Conservation (phyloP, 2,329 filamentous ascomycete genomes). For the Colletotrichum sp. region DNA sequence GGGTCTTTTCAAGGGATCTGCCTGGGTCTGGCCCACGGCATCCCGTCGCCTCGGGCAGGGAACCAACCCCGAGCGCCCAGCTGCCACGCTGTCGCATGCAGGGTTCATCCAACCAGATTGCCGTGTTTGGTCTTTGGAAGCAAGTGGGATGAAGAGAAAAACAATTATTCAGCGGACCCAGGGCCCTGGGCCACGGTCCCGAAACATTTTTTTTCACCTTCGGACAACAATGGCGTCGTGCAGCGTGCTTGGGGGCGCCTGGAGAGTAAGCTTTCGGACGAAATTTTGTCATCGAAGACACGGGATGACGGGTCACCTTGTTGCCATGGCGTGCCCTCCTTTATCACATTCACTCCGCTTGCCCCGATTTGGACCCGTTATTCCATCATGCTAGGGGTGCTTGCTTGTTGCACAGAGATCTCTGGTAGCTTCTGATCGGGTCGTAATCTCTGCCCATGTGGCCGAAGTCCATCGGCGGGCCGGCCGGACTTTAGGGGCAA, state of each 20-base stretch:
- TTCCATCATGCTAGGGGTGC: neutral
- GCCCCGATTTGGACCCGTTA: neutral
- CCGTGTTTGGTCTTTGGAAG: neutral
- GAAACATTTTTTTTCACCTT: neutral
- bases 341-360: neutral
- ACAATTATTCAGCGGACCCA: neutral
- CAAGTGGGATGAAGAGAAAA: neutral
- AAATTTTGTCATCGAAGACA: neutral
- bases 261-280: neutral
- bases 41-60: constrained; percentile 2
- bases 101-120: neutral
- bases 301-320: neutral
- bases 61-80: neutral
- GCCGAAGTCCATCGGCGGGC: neutral
- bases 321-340: neutral
- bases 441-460: neutral
- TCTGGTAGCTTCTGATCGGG: neutral
- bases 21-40: neutral
- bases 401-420: neutral
- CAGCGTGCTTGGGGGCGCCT: neutral
- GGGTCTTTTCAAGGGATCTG: neutral
- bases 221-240: neutral
- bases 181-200: neutral
- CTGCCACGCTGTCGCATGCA: neutral
- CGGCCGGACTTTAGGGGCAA: neutral